Base-by-base conservation (phyloP, 2,329 filamentous ascomycete species). In the Botryotinia narcissicola region DNA sequence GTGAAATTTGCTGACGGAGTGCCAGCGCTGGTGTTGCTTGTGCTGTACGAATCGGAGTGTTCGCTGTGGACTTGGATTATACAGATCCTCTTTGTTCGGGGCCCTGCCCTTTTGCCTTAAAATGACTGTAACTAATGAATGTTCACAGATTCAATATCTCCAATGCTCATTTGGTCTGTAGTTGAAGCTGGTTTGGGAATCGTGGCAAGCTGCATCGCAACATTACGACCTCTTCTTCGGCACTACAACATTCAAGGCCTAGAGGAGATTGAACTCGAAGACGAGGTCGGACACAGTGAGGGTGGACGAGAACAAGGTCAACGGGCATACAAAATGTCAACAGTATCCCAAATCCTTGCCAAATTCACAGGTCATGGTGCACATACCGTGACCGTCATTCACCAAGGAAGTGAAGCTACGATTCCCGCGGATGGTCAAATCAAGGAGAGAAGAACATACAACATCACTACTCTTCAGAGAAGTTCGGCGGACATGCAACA, bases 121-220 rank as follows among this genome's bases (percentile, higher is more conserved):
- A 20, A 59, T 42, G n/a, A 46, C 22, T 16, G 32, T 18, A 25
- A 46, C 66, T 71, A 61, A 71, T 35, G 37, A 54, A 46, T 9
- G 18, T n/a, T 29, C 5, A 37, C 46, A 73, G 72, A 73, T 63
- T 35, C 72, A 18, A 71, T 73, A 37, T 63, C 67, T 3, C 57
- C 72, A 32, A 71, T 57, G 40, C 51, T 73, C 18, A 73, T 71
- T 7, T 73, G 67, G 59, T 73, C 72, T 16, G 60, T 73, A 14
- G 59, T 64, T 18, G 72, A 73, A 48, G 67, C 67, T 29, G 67
- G 72, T 12, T 16, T 71, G 25, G 72, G 72, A 32, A 73, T 73
- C 9, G 60, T 71, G 8, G 59, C 72, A n/a, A 64, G 59, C 35
- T 73, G 57, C 29, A 57, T 73, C 29, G 42, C 72, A 54, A 73